A percentile compares a stretch with the other conserved stretches of the same genome.
phyloP scores from a whole-genome alignment of 2,329 filamentous ascomycete genomes.

The Macrophomina pseudophaseolina region DNA sequence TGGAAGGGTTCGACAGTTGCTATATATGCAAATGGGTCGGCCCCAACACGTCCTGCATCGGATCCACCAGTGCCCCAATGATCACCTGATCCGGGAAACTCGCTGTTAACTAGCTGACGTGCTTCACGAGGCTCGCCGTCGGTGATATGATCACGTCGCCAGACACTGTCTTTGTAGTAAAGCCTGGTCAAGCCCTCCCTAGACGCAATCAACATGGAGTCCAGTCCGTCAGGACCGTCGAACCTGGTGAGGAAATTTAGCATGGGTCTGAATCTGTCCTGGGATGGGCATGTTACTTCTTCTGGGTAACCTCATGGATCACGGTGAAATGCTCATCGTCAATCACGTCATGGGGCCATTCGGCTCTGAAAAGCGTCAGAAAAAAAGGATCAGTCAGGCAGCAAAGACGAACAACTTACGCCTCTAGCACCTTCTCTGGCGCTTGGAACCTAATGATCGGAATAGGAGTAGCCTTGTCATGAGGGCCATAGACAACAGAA shows the following conservation, averaged over 20 bases:
- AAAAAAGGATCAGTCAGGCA: background rate
- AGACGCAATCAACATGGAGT: conserved; percentile 16
- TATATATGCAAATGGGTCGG: conserved; percentile 31
- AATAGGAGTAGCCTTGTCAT: conserved; percentile 18
- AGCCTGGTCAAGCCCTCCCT: conserved; percentile 11
- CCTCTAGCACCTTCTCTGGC: conserved; percentile 14
- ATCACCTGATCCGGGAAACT: conserved; percentile 22
- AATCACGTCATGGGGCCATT: conserved; percentile 17
- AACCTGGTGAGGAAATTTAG: background rate
- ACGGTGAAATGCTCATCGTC: conserved; percentile 19
- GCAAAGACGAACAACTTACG: background rate
- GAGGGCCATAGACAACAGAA: conserved; percentile 9
- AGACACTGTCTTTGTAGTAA: conserved; percentile 2
- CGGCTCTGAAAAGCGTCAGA: background rate
- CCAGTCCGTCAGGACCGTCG: conserved; percentile 12
- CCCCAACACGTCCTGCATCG: conserved; percentile 27
- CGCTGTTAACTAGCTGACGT: background rate
- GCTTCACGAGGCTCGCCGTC: background rate
- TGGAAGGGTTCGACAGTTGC: conserved; percentile 32
- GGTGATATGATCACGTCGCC: background rate
- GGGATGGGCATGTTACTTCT: background rate
- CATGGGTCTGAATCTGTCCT: background rate
- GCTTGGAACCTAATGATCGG: conserved; percentile 20
- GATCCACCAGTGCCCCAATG: conserved; percentile 31
- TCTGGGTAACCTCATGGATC: conserved; percentile 17